These are phyloP conservation scores for Trichoderma afroharzianum DNA, from an alignment of 2,329 filamentous ascomycete genomes.

Conservation along the genomic window DNA sequence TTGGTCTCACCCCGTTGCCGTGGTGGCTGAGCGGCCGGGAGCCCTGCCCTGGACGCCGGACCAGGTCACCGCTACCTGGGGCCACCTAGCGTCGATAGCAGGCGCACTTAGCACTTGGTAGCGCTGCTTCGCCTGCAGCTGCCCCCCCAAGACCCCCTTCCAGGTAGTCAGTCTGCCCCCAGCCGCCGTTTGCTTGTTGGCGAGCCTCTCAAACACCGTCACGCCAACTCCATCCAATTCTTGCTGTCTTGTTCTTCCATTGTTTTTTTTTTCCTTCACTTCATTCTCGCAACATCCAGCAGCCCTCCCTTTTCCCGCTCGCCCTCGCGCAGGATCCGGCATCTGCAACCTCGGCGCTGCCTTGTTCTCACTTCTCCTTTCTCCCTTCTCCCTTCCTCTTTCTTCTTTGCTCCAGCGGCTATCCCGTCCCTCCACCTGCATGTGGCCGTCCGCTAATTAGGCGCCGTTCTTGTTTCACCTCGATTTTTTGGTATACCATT, in stretches of 20 bases:
- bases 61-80: slow-evolving; percentile 14
- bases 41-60: slow-evolving; percentile 4
- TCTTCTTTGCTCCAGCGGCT: slow-evolving; percentile 16
- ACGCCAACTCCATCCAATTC: slow-evolving; percentile 15
- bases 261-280: neutral
- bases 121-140: slow-evolving; percentile 14
- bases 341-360: slow-evolving; percentile 19
- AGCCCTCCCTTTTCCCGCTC: slow-evolving; percentile 12
- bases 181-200: slow-evolving; percentile 16
- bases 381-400: slow-evolving; percentile 21
- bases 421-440: slow-evolving; percentile 24
- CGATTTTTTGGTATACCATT: slow-evolving; percentile 23
- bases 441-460: slow-evolving; percentile 26
- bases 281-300: slow-evolving; percentile 10
- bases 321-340: slow-evolving; percentile 16
- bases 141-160: slow-evolving; percentile 5
- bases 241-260: neutral
- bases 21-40: slow-evolving; percentile 13
- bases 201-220: slow-evolving; percentile 9
- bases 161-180: slow-evolving; percentile 1
- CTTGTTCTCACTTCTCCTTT: slow-evolving; percentile 12
- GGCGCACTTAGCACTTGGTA: slow-evolving; percentile 9
- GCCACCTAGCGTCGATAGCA: slow-evolving; percentile 7
- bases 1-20: slow-evolving; percentile 9
- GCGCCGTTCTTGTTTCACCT: slow-evolving; percentile 32